Base-by-base conservation (phyloP, 768 basidiomycete species). In the Mycena metata region DNA sequence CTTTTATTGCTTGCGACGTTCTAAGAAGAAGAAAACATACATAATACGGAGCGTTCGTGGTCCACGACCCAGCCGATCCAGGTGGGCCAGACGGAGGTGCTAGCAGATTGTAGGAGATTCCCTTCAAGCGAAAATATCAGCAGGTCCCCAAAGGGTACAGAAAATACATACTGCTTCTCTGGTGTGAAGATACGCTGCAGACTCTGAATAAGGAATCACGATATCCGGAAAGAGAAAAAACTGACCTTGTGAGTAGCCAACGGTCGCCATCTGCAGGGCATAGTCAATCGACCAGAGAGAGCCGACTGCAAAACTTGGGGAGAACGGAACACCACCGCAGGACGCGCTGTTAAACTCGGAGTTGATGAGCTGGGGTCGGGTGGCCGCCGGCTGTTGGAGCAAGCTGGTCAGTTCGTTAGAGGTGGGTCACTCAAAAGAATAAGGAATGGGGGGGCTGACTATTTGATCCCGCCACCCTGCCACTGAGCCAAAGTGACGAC, bases 261-360 rank as follows among this genome's bases (percentile, higher is more conserved):
- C 78, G 12, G 79, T 75, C 17, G 86, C 86, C 76, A 87, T 75
- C 71, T 87, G 86, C 43, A 89, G 78, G 3, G 85, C 81, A 74
- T 88, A 88, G 70, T 88, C 86, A 10, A 83, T 71, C 1, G 83
- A 83, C 87, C 86, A 88, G 17, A 88, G 73, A 1, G 85, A 79
- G 8, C 83, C 83, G 10, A 84, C 85, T 15, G 78, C 87, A 67
- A 86, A 88, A 4, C 84, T 86, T 69, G 87, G 79, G 2, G 86
- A 87, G 51, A 88, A 79, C 4, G 83, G 81, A 23, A 85, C 73
- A n/a, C 86, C 87, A 19, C 86, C 87, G 71, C 87, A 88, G 11
- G 85, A 84, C 5, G 83, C 84, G 6, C 82, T 83, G 75, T 87
- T 88, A 71, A 87, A 88, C 73, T 88, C 87, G 42, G 83, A 83